phyloP scores from a whole-genome alignment of 345 rosid genomes.

The Acer campestre region DNA sequence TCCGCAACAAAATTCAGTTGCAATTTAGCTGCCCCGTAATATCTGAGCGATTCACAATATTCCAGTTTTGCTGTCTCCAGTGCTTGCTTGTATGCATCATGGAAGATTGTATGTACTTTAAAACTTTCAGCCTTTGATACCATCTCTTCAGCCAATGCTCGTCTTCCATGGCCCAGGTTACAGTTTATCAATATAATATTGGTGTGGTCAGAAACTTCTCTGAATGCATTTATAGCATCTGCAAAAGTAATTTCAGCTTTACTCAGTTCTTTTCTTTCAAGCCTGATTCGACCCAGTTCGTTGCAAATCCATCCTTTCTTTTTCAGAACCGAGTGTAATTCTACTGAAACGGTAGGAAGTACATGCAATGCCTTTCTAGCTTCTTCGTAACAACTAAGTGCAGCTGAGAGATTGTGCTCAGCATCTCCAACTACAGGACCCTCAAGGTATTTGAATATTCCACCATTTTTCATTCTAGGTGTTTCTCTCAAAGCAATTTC shows the following conservation, averaged over 20 bases:
- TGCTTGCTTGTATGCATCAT: slow-evolving; percentile 56
- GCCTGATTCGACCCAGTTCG: slow-evolving; percentile 84
- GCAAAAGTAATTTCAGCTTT: slow-evolving; percentile 82
- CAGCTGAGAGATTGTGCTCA: slow-evolving; percentile 64
- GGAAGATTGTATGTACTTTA: slow-evolving; percentile 46
- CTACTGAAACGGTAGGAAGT: slow-evolving; percentile 51
- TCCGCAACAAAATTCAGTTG: slow-evolving; percentile 50
- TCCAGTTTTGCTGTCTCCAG: slow-evolving; percentile 67
- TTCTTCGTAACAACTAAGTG: slow-evolving; percentile 75
- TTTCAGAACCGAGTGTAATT: slow-evolving; percentile 59
- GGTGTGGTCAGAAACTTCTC: slow-evolving; percentile 73
- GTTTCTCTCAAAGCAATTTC: slow-evolving; percentile 35
- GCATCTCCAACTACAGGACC: slow-evolving; percentile 51
- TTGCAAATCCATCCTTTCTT: slow-evolving; percentile 95
- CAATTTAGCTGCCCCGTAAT: slow-evolving; percentile 77
- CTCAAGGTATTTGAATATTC: slow-evolving; percentile 76
- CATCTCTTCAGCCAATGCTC: slow-evolving; percentile 94
- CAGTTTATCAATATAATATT: slow-evolving; percentile 77
- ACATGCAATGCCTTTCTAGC: slow-evolving; percentile 69
- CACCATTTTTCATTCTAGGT: slow-evolving; percentile 53
- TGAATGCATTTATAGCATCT: slow-evolving; percentile 77
- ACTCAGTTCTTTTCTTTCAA: slow-evolving; percentile 62
- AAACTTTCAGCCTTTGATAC: slow-evolving; percentile 62
- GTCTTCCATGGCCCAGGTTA: slow-evolving; percentile 90
- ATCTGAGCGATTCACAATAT: slow-evolving; percentile 71